A percentile compares a stretch with the other conserved stretches of the same genome.
Evolutionary conservation across 2,329 filamentous ascomycete genomes (phyloP).

Genomic region (Akanthomyces uredinophilus): DNA sequence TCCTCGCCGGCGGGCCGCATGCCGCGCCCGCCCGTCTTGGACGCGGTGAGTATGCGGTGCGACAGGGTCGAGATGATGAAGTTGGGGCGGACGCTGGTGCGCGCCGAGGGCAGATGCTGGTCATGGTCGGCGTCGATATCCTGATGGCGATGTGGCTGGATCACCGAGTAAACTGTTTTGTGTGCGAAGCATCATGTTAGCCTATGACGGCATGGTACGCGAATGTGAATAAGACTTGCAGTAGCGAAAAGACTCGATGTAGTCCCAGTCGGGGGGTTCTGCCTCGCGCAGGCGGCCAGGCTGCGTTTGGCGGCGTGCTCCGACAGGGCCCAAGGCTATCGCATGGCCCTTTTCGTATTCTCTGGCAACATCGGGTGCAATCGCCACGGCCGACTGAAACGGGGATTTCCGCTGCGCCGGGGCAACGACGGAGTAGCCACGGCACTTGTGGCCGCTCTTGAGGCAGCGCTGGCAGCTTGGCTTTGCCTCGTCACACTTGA

Average conservation of each 20-base stretch:
- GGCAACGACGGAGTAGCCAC: neutral
- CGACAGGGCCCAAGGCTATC: neutral
- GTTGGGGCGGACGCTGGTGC: neutral
- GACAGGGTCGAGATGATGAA: neutral
- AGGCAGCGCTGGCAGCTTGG: neutral
- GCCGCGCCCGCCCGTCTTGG: neutral
- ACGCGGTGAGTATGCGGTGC: neutral
- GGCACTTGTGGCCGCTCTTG: neutral
- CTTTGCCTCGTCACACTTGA: slow-evolving; percentile 10
- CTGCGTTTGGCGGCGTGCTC: neutral
- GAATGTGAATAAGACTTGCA: neutral
- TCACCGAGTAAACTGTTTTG: neutral
- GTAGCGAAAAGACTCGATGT: neutral
- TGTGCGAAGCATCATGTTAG: neutral
- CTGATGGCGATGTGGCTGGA: neutral
- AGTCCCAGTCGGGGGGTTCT: neutral
- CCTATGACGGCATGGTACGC: neutral
- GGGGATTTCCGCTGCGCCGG: neutral
- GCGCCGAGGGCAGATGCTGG: neutral
- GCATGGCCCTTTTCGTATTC: neutral
- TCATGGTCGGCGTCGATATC: neutral
- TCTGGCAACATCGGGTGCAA: neutral
- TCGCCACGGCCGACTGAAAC: neutral
- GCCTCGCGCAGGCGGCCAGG: neutral
- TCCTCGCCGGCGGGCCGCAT: neutral